Conservation (phyloP, 225 moss, liverwort and hornwort species). For the Antitrichia curtipendula region DNA sequence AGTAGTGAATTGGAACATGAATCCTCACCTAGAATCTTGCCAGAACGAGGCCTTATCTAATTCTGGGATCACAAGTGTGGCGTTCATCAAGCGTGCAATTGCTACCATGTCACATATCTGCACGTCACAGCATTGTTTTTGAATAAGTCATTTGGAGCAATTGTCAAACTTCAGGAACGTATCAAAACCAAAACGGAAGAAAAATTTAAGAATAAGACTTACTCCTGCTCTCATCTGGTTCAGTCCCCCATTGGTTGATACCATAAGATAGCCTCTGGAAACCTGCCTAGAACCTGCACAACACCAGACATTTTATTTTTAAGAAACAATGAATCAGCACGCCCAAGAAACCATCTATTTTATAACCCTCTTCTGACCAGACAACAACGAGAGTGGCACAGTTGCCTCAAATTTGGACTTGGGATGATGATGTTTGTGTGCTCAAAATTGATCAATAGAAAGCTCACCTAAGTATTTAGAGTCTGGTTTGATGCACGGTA, state of each 20-base stretch:
- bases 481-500: constrained; percentile 57
- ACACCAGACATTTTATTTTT: neutral
- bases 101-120: constrained; percentile 96
- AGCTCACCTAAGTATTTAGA: constrained; percentile 31
- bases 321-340: neutral
- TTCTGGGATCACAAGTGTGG: constrained; percentile 88
- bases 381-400: neutral
- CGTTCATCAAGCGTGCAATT: constrained; percentile 86
- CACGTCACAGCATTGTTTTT: neutral
- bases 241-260: constrained; percentile 77
- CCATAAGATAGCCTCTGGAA: constrained; percentile 22
- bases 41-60: constrained; percentile 87
- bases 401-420: neutral
- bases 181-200: neutral
- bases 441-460: neutral
- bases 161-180: neutral
- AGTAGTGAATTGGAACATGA: neutral
- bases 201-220: neutral
- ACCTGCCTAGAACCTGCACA: constrained; percentile 8
- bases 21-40: constrained; percentile 81
- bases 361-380: too few species aligned
- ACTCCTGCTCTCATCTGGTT: constrained; percentile 99
- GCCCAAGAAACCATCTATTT: neutral
- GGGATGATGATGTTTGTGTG: neutral
- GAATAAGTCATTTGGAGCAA: neutral